A percentile compares a stretch with the other conserved stretches of the same genome.
phyloP scores from a whole-genome alignment of 2,329 filamentous ascomycete genomes.

The Ilyonectria sp. region DNA sequence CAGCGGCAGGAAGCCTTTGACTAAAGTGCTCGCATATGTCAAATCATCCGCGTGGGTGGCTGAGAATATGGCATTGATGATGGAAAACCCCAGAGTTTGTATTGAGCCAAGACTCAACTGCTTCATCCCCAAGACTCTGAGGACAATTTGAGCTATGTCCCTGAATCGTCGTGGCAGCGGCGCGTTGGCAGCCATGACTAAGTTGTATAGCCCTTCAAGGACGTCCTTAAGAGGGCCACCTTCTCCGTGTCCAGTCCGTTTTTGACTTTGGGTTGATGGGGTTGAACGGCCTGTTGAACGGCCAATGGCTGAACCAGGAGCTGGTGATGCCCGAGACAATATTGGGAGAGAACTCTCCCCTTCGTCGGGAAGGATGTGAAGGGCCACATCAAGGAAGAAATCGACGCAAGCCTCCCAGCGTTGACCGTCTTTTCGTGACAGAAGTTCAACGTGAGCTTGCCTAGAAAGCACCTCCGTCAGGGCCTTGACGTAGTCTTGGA shows the following conservation, averaged over 20 bases:
- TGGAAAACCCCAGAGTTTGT: conserved; percentile 81
- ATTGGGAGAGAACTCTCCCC: conserved; percentile 54
- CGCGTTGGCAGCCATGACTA: conserved; percentile 77
- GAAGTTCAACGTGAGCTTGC: conserved; percentile 84
- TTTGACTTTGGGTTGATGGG: conserved; percentile 51
- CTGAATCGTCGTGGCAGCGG: conserved; percentile 72
- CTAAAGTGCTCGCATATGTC: conserved; percentile 71
- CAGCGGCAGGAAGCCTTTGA: conserved; percentile 76
- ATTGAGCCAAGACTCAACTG: conserved; percentile 72
- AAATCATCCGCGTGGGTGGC: conserved; percentile 79
- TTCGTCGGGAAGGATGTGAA: conserved; percentile 62
- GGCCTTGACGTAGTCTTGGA: conserved; percentile 84
- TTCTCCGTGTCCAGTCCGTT: conserved; percentile 46
- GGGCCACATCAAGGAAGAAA: conserved; percentile 78
- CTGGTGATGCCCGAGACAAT: conserved; percentile 63
- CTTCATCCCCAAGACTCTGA: conserved; percentile 74
- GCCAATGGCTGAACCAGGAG: conserved; percentile 52
- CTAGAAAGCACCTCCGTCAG: conserved; percentile 79
- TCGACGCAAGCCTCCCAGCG: conserved; percentile 79
- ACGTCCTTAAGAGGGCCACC: conserved; percentile 54
- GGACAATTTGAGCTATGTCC: conserved; percentile 68
- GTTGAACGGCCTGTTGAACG: conserved; percentile 50
- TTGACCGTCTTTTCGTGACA: conserved; percentile 69
- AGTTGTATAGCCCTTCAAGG: conserved; percentile 75
- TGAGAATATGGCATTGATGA: conserved; percentile 80